Percentiles rank a stretch among this genome's conserved stretches.
phyloP scores from a whole-genome alignment of 371 early-diverging fungal genomes.

The Lichtheimia ramosa region DNA sequence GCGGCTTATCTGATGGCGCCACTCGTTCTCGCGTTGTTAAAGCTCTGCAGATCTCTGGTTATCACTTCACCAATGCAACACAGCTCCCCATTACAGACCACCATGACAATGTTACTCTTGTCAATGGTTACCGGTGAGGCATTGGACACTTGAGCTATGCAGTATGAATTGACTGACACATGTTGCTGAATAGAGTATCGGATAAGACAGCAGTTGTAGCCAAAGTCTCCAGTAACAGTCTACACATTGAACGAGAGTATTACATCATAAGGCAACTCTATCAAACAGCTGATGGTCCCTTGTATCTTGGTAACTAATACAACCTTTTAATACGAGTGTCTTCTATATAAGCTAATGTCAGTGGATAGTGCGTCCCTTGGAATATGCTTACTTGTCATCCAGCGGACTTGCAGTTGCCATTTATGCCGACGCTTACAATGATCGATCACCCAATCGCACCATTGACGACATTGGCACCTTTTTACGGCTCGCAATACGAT shows the following conservation, averaged over 20 bases:
- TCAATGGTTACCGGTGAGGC: slow-evolving; percentile 36
- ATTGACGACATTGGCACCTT: slow-evolving; percentile 40
- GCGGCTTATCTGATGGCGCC: too few relatives aligned
- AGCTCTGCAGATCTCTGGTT: slow-evolving; percentile 34
- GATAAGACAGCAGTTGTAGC: slow-evolving; percentile 40
- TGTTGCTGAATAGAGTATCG: slow-evolving; percentile 31
- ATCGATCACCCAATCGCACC: background rate
- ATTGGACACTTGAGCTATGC: background rate
- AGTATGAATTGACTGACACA: background rate
- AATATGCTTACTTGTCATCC: slow-evolving; percentile 31
- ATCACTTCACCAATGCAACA: slow-evolving; percentile 30
- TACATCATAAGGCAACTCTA: slow-evolving; percentile 38
- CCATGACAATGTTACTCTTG: slow-evolving; percentile 37
- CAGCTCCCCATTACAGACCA: slow-evolving; percentile 25
- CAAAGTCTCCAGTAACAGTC: slow-evolving; percentile 35
- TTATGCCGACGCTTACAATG: slow-evolving; percentile 34
- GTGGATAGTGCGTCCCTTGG: slow-evolving; percentile 35
- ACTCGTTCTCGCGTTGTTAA: too few relatives aligned
- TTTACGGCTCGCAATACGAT: slow-evolving; percentile 44
- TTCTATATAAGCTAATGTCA: too few relatives aligned
- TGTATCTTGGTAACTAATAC: slow-evolving; percentile 9
- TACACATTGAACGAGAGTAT: slow-evolving; percentile 41
- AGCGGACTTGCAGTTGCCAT: slow-evolving; percentile 38
- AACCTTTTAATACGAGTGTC: too few relatives aligned
- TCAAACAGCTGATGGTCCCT: slow-evolving; percentile 30